phyloP scores from a whole-genome alignment of 768 basidiomycete genomes.

The Leccinum variicolor region DNA sequence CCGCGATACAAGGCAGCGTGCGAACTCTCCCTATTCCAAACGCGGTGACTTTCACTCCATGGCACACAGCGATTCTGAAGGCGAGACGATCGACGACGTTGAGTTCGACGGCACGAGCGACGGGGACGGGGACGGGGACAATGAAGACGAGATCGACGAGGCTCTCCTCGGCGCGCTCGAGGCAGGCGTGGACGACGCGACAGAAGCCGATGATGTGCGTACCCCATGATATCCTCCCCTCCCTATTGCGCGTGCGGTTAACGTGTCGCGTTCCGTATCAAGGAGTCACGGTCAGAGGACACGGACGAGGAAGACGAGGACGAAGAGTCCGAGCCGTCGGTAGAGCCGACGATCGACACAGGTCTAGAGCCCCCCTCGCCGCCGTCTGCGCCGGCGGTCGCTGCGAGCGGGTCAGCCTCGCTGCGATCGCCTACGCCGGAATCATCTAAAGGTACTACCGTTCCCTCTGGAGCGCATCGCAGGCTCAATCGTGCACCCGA shows the following conservation, averaged over 20 bases:
- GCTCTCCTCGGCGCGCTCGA: slow-evolving; percentile 61
- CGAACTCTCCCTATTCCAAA: slow-evolving; percentile 19
- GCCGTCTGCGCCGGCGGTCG: slow-evolving; percentile 26
- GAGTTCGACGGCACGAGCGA: slow-evolving; percentile 49
- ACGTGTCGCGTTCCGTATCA: slow-evolving; percentile 5
- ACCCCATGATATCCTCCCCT: background rate
- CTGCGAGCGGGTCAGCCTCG: slow-evolving; percentile 9
- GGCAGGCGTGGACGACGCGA: slow-evolving; percentile 55
- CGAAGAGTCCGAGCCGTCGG: slow-evolving; percentile 41
- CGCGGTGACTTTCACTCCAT: slow-evolving; percentile 27
- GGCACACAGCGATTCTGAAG: slow-evolving; percentile 60
- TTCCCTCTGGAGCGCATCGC: background rate
- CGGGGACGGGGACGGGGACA: slow-evolving; percentile 44
- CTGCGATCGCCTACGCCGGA: slow-evolving; percentile 29
- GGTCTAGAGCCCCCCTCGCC: slow-evolving; percentile 27
- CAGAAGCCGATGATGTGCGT: slow-evolving; percentile 72
- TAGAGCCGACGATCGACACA: slow-evolving; percentile 29
- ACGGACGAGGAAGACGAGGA: slow-evolving; percentile 57
- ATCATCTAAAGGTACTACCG: slow-evolving; percentile 32
- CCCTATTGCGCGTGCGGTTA: background rate
- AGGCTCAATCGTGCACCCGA: slow-evolving; percentile 19
- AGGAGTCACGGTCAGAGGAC: slow-evolving; percentile 60
- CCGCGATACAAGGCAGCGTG: slow-evolving; percentile 21
- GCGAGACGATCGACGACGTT: slow-evolving; percentile 57
- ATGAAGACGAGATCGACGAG: slow-evolving; percentile 53